phyloP scores from a whole-genome alignment of 179 eudicot species.

The Silene coronaria region DNA sequence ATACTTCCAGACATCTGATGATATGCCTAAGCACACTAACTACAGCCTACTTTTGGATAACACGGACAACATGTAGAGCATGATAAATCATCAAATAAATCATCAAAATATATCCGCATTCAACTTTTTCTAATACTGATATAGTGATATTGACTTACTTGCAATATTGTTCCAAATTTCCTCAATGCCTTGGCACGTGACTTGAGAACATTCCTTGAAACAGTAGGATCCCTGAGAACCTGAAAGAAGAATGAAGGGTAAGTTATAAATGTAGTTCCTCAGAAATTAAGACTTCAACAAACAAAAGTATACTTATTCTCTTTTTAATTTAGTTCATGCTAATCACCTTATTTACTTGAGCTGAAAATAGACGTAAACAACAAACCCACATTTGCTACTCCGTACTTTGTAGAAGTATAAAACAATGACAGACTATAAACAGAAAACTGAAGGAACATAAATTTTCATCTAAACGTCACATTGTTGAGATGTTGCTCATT shows the following conservation, averaged over 20 bases:
- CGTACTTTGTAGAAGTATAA: background rate
- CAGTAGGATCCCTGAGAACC: slow-evolving; percentile 76
- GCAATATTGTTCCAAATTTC: slow-evolving; percentile 85
- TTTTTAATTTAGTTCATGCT: background rate
- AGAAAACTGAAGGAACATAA: background rate
- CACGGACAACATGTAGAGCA: background rate
- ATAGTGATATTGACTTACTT: slow-evolving; percentile 39
- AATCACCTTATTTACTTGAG: background rate
- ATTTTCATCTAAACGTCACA: background rate
- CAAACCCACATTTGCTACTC: background rate
- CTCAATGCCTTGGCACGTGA: slow-evolving; percentile 72
- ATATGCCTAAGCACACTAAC: background rate
- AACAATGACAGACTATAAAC: background rate
- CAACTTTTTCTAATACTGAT: background rate
- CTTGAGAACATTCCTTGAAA: slow-evolving; percentile 61
- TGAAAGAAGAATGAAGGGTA: slow-evolving; percentile 26
- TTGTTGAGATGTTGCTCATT: background rate
- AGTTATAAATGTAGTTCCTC: slow-evolving; percentile 1
- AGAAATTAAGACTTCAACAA: background rate
- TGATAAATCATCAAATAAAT: background rate
- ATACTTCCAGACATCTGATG: background rate
- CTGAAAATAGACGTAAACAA: background rate
- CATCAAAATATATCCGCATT: background rate
- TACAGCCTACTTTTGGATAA: background rate
- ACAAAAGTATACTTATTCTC: background rate